Percentiles rank a stretch among this genome's conserved stretches.
These are phyloP conservation scores for Rhizopus sp. DNA, from an alignment of 371 early-diverging fungal species.

Conservation along the genomic window DNA sequence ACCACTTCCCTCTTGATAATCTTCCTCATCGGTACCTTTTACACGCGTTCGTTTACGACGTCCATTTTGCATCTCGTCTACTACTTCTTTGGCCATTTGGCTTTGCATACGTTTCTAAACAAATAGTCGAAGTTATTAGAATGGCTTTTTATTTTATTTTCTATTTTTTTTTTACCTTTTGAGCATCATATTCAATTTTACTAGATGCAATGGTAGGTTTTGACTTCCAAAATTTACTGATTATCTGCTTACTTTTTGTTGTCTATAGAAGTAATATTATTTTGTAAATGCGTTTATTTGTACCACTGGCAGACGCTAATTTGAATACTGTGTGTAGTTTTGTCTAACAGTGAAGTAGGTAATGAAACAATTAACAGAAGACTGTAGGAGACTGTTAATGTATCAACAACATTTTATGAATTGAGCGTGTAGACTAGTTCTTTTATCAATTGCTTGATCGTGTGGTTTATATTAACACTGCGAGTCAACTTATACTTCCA, in stretches of 20 bases:
- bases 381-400: too few relatives aligned
- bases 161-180: constrained; percentile 2
- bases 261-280: constrained; percentile 5
- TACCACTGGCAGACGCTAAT: too few relatives aligned
- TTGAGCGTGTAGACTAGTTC: too few relatives aligned
- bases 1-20: constrained; percentile 4
- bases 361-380: too few relatives aligned
- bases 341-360: too few relatives aligned
- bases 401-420: too few relatives aligned
- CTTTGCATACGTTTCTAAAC: constrained; percentile 8
- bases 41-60: constrained; percentile 2
- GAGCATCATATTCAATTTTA: constrained; percentile 4
- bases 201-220: not conserved
- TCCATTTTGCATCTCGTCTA: constrained; percentile 6
- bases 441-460: too few relatives aligned
- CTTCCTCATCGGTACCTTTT: constrained; percentile 3
- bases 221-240: constrained; percentile 4
- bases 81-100: constrained; percentile 6
- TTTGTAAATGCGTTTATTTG: constrained; percentile 8
- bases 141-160: constrained; percentile 6
- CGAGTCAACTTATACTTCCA: too few relatives aligned
- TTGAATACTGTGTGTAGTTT: too few relatives aligned
- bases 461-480: too few relatives aligned
- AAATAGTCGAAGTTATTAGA: constrained; percentile 6
- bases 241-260: constrained; percentile 2